Evolutionary conservation across 2,329 filamentous ascomycete species (phyloP).

Genomic region (Huntiella abstrusa): DNA sequence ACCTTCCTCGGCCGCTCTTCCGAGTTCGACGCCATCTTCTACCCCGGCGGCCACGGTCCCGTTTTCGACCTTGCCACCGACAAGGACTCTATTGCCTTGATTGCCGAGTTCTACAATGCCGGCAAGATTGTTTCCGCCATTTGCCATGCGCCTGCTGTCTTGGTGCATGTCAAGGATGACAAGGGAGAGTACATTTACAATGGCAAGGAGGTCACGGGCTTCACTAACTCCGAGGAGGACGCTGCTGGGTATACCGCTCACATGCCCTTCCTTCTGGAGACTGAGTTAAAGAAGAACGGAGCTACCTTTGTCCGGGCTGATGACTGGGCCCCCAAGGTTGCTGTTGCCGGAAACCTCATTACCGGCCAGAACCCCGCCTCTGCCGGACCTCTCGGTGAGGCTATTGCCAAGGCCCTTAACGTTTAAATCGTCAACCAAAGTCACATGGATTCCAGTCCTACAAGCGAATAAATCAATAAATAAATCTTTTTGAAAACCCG

Average conservation of each 20-base stretch:
- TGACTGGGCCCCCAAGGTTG: constrained; percentile 29
- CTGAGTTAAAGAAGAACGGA: constrained; percentile 29
- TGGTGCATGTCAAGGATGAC: constrained; percentile 35
- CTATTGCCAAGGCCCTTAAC: constrained; percentile 26
- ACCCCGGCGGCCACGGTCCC: constrained; percentile 39
- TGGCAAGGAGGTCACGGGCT: constrained; percentile 40
- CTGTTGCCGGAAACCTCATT: constrained; percentile 32
- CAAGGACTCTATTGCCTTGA: constrained; percentile 35
- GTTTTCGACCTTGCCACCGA: constrained; percentile 49
- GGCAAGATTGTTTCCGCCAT: constrained; percentile 47
- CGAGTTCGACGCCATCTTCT: constrained; percentile 45
- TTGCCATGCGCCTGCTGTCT: constrained; percentile 48
- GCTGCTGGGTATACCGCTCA: constrained; percentile 28
- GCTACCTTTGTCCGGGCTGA: constrained; percentile 36
- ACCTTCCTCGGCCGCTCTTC: constrained; percentile 34
- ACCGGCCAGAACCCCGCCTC: constrained; percentile 40
- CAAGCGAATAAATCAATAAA: not conserved
- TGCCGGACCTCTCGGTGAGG: constrained; percentile 31
- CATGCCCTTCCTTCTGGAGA: constrained; percentile 42
- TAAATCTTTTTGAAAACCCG: not conserved
- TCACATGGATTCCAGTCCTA: not conserved
- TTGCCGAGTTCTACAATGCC: constrained; percentile 40
- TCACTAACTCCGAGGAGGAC: constrained; percentile 38
- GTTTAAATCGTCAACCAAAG: constrained; percentile 1
- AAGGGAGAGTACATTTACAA: constrained; percentile 34